Percentiles rank a stretch among this genome's conserved stretches.
phyloP scores from a whole-genome alignment of 2,329 filamentous ascomycete genomes.

The Atkinsonella texensis region DNA sequence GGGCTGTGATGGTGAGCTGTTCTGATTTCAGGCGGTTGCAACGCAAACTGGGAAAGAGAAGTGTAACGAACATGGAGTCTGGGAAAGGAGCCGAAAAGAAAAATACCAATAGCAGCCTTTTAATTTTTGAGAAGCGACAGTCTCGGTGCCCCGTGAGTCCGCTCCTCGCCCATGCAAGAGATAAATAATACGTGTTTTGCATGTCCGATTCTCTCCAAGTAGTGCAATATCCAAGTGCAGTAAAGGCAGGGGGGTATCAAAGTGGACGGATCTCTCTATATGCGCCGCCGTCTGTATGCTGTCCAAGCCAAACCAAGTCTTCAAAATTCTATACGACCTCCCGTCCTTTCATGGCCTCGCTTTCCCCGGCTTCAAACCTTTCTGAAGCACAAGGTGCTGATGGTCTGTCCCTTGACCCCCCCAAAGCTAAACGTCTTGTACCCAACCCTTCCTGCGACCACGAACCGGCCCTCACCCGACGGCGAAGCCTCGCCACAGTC shows the following conservation, averaged over 20 bases:
- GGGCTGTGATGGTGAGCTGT: not conserved
- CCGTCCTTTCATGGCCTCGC: too few species aligned
- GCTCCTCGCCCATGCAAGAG: too few species aligned
- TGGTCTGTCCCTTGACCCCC: constrained; percentile 75
- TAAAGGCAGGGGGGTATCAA: too few species aligned
- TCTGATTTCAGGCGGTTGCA: not conserved
- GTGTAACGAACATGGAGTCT: not conserved
- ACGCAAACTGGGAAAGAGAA: not conserved
- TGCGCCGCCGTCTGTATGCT: too few species aligned
- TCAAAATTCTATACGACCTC: too few species aligned
- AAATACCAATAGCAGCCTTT: not conserved
- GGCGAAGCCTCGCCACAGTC: not conserved
- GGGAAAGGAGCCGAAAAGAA: not conserved
- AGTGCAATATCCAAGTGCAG: too few species aligned
- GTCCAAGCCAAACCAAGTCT: too few species aligned
- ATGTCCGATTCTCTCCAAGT: too few species aligned
- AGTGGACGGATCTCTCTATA: too few species aligned
- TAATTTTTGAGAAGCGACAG: not conserved
- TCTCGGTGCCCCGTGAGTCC: not conserved
- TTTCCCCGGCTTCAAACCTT: constrained; percentile 15
- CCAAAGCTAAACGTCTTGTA: constrained; percentile 87
- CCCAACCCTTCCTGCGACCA: constrained; percentile 54
- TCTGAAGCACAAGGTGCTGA: constrained; percentile 75
- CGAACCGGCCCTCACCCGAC: constrained; percentile 29
- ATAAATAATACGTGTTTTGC: too few species aligned